Conservation (phyloP, 176 grass and related monocot species). For the Hordeum marinum region DNA sequence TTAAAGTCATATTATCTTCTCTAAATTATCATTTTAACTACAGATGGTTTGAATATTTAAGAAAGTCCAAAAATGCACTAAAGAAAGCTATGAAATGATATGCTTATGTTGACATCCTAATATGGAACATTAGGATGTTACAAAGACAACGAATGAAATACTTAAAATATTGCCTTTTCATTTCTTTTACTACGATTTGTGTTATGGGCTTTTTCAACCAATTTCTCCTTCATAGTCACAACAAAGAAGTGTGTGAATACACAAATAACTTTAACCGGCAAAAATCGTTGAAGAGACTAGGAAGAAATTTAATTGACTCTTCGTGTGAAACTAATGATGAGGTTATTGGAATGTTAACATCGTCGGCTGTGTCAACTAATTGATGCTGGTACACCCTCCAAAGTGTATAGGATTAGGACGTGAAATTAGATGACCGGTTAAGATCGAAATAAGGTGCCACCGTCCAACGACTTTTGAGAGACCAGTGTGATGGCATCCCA, state of each 20-base stretch:
- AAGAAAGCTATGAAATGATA: no score
- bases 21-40: no score
- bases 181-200: neutral
- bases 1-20: no score
- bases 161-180: neutral
- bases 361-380: neutral
- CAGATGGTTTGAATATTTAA: no score
- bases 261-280: neutral
- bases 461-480: neutral
- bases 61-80: no score
- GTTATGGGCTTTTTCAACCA: neutral
- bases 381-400: neutral
- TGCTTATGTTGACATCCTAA: no score
- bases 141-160: neutral
- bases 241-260: neutral
- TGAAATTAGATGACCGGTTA: neutral
- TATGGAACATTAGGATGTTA: no score
- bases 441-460: neutral
- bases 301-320: neutral
- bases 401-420: neutral
- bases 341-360: neutral
- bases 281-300: neutral
- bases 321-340: neutral
- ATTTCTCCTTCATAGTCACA: neutral
- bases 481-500: neutral